A percentile compares a stretch with the other conserved stretches of the same genome.
Conservation (phyloP, 345 rosid species). For the Clausena lansium region DNA sequence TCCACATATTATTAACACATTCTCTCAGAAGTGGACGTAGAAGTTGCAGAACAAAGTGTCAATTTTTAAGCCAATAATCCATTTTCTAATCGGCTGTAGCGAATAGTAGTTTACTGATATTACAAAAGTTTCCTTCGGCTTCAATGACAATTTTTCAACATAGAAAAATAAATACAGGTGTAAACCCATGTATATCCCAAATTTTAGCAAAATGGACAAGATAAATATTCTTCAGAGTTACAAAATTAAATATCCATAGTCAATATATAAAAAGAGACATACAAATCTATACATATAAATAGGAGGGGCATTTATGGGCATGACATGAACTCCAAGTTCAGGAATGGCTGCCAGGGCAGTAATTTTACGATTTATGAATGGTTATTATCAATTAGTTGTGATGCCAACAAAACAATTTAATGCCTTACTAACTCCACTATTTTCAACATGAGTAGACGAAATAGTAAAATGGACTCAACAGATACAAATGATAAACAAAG, state of each 20-base stretch:
- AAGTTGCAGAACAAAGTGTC: neutral
- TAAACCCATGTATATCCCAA: neutral
- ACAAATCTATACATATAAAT: neutral
- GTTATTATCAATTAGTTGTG: neutral
- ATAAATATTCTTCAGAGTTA: neutral
- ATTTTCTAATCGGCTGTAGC: neutral
- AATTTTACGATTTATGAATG: neutral
- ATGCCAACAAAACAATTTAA: neutral
- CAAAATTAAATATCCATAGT: neutral
- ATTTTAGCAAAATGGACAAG: neutral
- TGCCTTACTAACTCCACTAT: neutral
- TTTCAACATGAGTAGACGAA: constrained; percentile 1
- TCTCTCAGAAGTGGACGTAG: neutral
- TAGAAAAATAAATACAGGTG: neutral
- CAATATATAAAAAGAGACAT: neutral
- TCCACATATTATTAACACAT: neutral
- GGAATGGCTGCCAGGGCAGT: neutral
- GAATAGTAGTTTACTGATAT: neutral
- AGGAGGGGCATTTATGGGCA: no score
- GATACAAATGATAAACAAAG: neutral
- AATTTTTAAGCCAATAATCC: neutral
- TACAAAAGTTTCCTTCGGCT: neutral
- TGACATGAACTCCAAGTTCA: neutral
- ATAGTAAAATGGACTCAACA: neutral
- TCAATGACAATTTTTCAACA: neutral